A percentile compares a stretch with the other conserved stretches of the same genome.
These are phyloP conservation scores for Penicillium occitanis DNA, from an alignment of 2,329 filamentous ascomycete genomes.

Conservation along the genomic window DNA sequence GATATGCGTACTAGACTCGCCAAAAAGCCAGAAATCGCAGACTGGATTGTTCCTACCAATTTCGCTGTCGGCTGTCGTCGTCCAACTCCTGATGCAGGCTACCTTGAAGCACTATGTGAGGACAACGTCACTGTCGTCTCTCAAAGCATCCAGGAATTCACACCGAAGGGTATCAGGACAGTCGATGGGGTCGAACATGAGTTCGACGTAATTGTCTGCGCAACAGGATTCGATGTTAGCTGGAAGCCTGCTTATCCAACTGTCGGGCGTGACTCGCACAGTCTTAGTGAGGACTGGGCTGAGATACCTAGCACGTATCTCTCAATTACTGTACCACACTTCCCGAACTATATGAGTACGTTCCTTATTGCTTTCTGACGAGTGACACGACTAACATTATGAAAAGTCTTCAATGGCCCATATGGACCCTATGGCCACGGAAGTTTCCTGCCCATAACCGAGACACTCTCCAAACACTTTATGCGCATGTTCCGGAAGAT, in stretches of 20 bases:
- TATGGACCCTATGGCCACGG: background rate
- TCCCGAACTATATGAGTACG: no score
- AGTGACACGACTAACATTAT: no score
- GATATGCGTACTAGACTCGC: background rate
- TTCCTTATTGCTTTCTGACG: no score
- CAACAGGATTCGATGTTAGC: background rate
- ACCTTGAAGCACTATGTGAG: background rate
- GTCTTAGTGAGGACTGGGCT: no score
- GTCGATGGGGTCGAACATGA: background rate
- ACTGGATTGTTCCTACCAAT: background rate
- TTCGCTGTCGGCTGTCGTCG: background rate
- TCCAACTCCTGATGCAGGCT: background rate
- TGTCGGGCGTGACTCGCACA: no score
- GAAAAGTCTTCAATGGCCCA: background rate
- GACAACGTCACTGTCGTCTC: background rate
- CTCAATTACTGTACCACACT: no score
- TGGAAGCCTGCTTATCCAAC: background rate
- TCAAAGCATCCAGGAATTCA: background rate
- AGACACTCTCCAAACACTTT: background rate
- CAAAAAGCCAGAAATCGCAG: background rate
- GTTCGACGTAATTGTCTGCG: background rate
- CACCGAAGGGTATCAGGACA: background rate
- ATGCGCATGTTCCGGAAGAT: background rate
- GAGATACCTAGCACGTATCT: no score
- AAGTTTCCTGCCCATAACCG: background rate